Conservation (phyloP, 805 yeast genomes). For the Barnettozyma sucrosica region DNA sequence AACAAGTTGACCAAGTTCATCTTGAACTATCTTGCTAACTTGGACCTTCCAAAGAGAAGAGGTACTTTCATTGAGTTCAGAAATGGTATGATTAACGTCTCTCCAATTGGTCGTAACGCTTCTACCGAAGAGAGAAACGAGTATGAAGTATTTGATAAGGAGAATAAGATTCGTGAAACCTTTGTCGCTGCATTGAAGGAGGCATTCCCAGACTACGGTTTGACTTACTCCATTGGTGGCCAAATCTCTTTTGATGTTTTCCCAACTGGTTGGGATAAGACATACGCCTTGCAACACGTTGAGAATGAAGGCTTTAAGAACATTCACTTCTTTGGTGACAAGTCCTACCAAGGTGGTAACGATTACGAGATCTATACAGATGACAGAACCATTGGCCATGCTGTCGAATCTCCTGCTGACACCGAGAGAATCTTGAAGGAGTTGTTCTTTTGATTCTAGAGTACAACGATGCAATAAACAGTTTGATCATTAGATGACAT, state of each 20-base stretch:
- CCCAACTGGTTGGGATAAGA: conserved; percentile 99
- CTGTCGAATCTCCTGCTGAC: conserved; percentile 85
- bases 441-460: conserved; percentile 40
- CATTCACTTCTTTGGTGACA: conserved; percentile 98
- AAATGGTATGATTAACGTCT: conserved; percentile 98
- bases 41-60: conserved; percentile 94
- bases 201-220: conserved; percentile 74
- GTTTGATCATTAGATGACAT: neutral
- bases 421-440: conserved; percentile 83
- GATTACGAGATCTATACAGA: conserved; percentile 96
- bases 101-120: conserved; percentile 98
- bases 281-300: conserved; percentile 93
- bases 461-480: neutral
- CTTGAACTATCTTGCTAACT: conserved; percentile 73
- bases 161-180: conserved; percentile 73
- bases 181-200: conserved; percentile 81
- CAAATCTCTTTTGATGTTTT: conserved; percentile 98
- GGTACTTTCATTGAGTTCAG: conserved; percentile 99
- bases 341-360: conserved; percentile 95
- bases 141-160: conserved; percentile 78
- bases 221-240: conserved; percentile 98
- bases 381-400: conserved; percentile 90
- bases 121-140: conserved; percentile 90
- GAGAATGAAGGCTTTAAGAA: conserved; percentile 75
- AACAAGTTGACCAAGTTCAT: conserved; percentile 82